Evolutionary conservation across 441 rosid genomes (phyloP).

Genomic region (Pelargonium fulgidum): DNA sequence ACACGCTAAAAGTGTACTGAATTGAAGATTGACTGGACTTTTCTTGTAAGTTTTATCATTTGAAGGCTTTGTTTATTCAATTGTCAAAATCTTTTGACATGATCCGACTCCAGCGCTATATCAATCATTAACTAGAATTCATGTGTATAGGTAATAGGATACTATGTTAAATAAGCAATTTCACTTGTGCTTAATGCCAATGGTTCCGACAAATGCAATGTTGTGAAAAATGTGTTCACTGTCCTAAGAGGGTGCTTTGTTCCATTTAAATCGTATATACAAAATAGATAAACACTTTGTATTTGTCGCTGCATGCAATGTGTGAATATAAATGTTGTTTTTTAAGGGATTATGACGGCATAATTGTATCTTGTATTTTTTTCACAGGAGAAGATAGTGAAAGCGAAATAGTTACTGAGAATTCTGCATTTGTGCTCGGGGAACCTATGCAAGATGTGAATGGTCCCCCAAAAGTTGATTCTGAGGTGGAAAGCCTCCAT

Average conservation of each 20-base stretch:
- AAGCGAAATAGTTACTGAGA: slow-evolving; percentile 51
- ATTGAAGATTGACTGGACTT: too few species aligned
- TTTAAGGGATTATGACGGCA: neutral
- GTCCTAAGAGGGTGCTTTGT: neutral
- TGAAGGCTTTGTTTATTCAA: too few species aligned
- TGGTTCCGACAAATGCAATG: neutral
- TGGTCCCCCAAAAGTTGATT: slow-evolving; percentile 66
- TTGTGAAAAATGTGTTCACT: neutral
- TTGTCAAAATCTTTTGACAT: too few species aligned
- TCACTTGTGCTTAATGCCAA: too few species aligned
- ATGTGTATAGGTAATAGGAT: too few species aligned
- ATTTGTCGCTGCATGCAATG: neutral
- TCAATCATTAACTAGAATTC: too few species aligned
- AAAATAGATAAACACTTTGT: neutral
- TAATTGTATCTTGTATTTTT: neutral
- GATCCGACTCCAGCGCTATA: too few species aligned
- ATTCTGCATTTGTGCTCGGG: slow-evolving; percentile 46
- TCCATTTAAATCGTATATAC: neutral
- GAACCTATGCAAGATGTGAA: slow-evolving; percentile 52
- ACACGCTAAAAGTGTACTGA: too few species aligned
- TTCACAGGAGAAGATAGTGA: slow-evolving; percentile 43
- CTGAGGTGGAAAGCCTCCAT: slow-evolving; percentile 52
- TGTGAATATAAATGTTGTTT: neutral
- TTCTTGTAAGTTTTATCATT: too few species aligned
- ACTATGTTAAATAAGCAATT: too few species aligned